phyloP scores from a whole-genome alignment of 2,329 filamentous ascomycete genomes.

The Fusarium floridanum region DNA sequence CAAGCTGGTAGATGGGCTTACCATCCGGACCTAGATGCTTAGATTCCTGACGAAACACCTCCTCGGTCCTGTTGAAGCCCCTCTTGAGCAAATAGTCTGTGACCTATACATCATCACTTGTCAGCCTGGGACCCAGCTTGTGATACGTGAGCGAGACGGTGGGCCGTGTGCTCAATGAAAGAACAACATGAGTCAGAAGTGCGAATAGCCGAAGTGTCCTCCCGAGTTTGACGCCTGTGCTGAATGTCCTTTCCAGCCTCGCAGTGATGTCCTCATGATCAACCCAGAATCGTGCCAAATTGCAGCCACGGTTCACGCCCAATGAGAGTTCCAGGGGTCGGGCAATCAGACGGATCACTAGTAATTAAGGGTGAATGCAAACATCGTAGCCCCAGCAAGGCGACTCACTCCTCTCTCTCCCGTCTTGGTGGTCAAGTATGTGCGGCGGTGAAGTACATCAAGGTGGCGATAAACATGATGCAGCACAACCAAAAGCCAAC shows the following conservation, averaged over 20 bases:
- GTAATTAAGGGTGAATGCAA: background rate
- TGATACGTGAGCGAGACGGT: background rate
- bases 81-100: constrained; percentile 97
- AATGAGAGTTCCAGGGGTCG: background rate
- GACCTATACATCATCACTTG: constrained; percentile 61
- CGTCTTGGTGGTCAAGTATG: background rate
- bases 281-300: background rate
- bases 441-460: background rate
- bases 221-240: background rate
- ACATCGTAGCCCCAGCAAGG: background rate
- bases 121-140: background rate
- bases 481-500: background rate
- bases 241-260: background rate
- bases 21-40: constrained; percentile 85
- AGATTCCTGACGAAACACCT: constrained; percentile 91
- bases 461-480: background rate
- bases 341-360: background rate
- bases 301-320: background rate
- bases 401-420: background rate
- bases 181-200: background rate
- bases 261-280: background rate
- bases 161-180: background rate
- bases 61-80: constrained; percentile 92
- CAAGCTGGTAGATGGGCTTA: constrained; percentile 76
- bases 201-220: background rate